Conservation (phyloP, 2,329 filamentous ascomycete genomes). For the Myriosclerotinia duriaeana region DNA sequence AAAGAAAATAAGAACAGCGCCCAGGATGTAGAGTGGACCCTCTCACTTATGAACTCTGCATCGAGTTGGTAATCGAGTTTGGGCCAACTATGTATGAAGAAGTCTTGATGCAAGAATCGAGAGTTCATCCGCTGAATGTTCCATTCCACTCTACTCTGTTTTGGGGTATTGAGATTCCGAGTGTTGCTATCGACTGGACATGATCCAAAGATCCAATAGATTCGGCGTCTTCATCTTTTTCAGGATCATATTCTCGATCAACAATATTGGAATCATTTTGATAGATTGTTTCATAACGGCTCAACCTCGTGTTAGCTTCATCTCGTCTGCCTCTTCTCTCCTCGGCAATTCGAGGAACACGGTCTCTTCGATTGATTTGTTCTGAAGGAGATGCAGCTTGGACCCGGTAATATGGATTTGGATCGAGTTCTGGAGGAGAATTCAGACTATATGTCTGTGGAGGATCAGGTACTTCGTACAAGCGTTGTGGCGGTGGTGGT, state of each 20-base stretch:
- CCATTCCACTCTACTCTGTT: constrained; percentile 7
- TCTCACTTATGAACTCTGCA: not conserved
- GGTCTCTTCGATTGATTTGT: not conserved
- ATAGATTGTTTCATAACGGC: constrained; percentile 2
- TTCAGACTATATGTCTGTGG: constrained; percentile 1
- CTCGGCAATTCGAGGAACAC: constrained; percentile 2
- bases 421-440: constrained; percentile 1
- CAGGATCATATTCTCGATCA: constrained; percentile 17
- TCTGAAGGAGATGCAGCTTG: not conserved
- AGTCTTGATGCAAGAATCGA: not conserved
- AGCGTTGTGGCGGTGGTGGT: constrained; percentile 2
- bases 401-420: constrained; percentile 17
- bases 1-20: not conserved
- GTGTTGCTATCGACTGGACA: not conserved
- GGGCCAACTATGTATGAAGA: not conserved
- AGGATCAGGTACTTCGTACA: constrained; percentile 15
- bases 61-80: not conserved
- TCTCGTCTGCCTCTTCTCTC: constrained; percentile 8
- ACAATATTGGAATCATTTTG: constrained; percentile 4
- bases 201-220: constrained; percentile 11
- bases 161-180: not conserved
- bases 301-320: not conserved
- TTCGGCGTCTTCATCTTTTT: constrained; percentile 14
- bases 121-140: not conserved
- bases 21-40: not conserved